Conservation (phyloP, 2,329 filamentous ascomycete genomes). For the Cladosporium sp. region DNA sequence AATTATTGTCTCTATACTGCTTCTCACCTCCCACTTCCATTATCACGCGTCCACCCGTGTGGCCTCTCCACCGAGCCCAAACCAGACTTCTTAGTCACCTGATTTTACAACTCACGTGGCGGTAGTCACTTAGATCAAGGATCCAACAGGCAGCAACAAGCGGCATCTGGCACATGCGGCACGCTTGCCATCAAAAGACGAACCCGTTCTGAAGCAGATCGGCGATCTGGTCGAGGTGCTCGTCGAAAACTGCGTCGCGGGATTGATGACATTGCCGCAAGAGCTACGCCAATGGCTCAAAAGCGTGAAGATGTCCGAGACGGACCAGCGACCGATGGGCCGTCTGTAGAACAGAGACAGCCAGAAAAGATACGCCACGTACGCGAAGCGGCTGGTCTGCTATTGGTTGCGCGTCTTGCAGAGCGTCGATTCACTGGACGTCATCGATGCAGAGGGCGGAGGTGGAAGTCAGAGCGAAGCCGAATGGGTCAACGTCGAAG, state of each 20-base stretch:
- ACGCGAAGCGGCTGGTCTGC: background rate
- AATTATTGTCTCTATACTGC: background rate
- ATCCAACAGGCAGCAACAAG: background rate
- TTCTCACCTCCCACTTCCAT: background rate
- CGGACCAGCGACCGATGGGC: background rate
- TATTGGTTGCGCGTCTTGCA: background rate
- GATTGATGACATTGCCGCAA: background rate
- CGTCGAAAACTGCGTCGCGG: background rate
- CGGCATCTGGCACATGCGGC: background rate
- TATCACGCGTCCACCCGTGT: background rate
- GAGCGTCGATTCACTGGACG: background rate
- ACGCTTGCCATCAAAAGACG: background rate
- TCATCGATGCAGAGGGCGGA: background rate
- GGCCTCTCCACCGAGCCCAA: background rate
- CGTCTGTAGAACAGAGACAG: background rate
- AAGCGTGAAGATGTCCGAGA: constrained; percentile 1
- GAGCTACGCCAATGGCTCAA: background rate
- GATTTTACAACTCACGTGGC: background rate
- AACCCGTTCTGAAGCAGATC: background rate
- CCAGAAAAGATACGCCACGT: background rate
- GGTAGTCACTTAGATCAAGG: background rate
- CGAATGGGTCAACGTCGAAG: background rate
- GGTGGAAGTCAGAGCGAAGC: background rate
- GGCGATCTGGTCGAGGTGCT: background rate
- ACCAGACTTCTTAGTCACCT: background rate